These are phyloP conservation scores for Cladophialophora immunda DNA, from an alignment of 2,329 filamentous ascomycete genomes.

Conservation along the genomic window DNA sequence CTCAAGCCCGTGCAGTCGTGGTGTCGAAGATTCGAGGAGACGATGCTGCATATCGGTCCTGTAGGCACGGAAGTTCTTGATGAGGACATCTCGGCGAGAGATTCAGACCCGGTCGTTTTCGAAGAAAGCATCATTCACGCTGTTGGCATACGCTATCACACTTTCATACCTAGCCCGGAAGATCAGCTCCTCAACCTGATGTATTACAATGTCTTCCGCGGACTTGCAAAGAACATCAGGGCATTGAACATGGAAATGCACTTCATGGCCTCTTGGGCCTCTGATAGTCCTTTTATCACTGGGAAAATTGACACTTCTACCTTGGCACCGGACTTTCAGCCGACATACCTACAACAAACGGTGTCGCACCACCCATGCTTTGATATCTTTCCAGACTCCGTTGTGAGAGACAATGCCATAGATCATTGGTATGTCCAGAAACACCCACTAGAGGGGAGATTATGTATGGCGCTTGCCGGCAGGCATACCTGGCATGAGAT, in stretches of 20 bases:
- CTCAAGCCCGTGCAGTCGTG: slow-evolving; percentile 17
- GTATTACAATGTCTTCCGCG: slow-evolving; percentile 49
- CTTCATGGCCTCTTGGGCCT: slow-evolving; percentile 18
- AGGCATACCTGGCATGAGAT: slow-evolving; percentile 31
- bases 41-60: background rate
- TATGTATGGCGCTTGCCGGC: slow-evolving; percentile 29
- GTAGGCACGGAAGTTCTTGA: background rate
- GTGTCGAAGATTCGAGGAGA: slow-evolving; percentile 25
- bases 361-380: slow-evolving; percentile 53
- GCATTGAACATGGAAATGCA: slow-evolving; percentile 39
- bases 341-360: slow-evolving; percentile 50
- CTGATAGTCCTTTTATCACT: slow-evolving; percentile 27
- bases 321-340: slow-evolving; percentile 45
- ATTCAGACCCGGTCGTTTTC: slow-evolving; percentile 19
- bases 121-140: slow-evolving; percentile 22
- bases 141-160: slow-evolving; percentile 5
- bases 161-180: slow-evolving; percentile 18
- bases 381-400: slow-evolving; percentile 49
- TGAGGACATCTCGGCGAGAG: background rate
- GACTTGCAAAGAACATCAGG: slow-evolving; percentile 43
- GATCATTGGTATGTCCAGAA: slow-evolving; percentile 15
- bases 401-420: slow-evolving; percentile 50
- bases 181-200: slow-evolving; percentile 46
- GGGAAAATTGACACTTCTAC: slow-evolving; percentile 22
- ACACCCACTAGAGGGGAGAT: slow-evolving; percentile 14